Percentiles rank a stretch among this genome's conserved stretches.
Evolutionary conservation across 495 filamentous ascomycete species (phyloP).

Genomic region (Aspergillus nidulans): DNA sequence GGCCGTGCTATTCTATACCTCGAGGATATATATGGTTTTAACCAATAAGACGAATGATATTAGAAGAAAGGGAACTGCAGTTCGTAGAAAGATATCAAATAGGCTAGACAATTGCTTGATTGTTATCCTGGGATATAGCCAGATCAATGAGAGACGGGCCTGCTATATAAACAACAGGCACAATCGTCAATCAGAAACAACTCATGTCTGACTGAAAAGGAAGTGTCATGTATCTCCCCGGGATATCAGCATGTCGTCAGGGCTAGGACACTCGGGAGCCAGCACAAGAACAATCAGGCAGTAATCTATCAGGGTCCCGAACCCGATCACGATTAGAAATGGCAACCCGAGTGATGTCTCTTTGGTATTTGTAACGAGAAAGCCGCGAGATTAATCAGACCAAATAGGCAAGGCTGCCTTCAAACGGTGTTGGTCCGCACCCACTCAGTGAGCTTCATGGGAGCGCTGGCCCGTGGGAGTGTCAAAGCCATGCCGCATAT

Average conservation of each 20-base stretch:
- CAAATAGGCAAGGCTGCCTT: neutral
- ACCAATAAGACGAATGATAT: conserved; percentile 1
- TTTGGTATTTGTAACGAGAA: conserved; percentile 11
- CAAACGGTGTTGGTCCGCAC: conserved; percentile 1
- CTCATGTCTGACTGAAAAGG: conserved; percentile 5
- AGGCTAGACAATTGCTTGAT: conserved; percentile 3
- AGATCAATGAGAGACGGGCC: neutral
- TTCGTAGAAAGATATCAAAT: neutral
- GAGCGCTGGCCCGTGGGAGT: neutral
- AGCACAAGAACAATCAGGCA: neutral
- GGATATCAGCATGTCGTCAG: conserved; percentile 5
- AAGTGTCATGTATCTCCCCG: conserved; percentile 15
- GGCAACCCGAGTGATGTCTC: conserved; percentile 11
- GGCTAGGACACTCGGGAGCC: neutral
- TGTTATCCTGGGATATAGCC: neutral
- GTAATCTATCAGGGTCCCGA: conserved; percentile 3
- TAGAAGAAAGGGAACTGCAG: neutral
- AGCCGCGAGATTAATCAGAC: neutral
- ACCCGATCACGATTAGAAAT: conserved; percentile 8
- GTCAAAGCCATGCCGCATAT: neutral
- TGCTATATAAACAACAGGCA: conserved; percentile 8
- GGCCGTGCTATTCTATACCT: conserved; percentile 4
- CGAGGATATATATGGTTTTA: neutral
- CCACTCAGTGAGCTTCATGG: conserved; percentile 1
- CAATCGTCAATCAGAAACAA: neutral